Conservation (phyloP, 1,139 yeast species). For the Candida sojae region DNA sequence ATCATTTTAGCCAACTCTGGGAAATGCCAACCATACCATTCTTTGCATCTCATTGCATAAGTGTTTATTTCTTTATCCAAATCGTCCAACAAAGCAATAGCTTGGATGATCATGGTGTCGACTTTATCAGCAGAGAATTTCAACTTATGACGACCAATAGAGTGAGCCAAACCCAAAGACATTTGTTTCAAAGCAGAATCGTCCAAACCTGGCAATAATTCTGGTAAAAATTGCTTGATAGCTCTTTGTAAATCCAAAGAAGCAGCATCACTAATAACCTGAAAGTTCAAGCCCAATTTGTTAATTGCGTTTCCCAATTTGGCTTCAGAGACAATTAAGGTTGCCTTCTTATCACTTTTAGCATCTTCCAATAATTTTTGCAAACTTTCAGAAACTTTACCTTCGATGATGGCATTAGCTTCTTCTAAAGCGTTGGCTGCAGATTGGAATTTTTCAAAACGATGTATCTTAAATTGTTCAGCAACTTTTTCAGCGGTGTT, state of each 20-base stretch:
- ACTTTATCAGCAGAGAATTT: constrained; percentile 98
- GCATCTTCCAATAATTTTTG: constrained; percentile 75
- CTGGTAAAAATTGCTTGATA: constrained; percentile 90
- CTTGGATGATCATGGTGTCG: constrained; percentile 98
- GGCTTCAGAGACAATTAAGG: constrained; percentile 90
- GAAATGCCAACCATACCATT: constrained; percentile 99
- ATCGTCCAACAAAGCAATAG: constrained; percentile 95
- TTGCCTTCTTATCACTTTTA: constrained; percentile 86
- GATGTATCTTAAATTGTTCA: constrained; percentile 83
- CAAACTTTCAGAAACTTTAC: constrained; percentile 86
- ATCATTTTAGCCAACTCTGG: constrained; percentile 97
- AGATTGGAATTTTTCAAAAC: constrained; percentile 89
- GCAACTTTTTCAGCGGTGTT: constrained; percentile 82
- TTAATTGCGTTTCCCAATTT: constrained; percentile 95
- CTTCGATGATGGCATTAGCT: constrained; percentile 88
- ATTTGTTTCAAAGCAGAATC: constrained; percentile 85
- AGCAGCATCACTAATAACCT: constrained; percentile 92
- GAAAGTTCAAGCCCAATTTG: constrained; percentile 85
- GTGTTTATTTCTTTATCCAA: constrained; percentile 97
- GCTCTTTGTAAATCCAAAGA: constrained; percentile 94
- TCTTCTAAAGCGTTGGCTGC: constrained; percentile 98
- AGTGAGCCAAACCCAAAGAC: constrained; percentile 97
- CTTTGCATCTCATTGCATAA: constrained; percentile 96
- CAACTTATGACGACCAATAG: constrained; percentile 96
- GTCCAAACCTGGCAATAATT: constrained; percentile 88